Evolutionary conservation across 441 rosid genomes (phyloP), one percentile per base, ranked within the genome.

Genomic region (Populus hybrid): DNA sequence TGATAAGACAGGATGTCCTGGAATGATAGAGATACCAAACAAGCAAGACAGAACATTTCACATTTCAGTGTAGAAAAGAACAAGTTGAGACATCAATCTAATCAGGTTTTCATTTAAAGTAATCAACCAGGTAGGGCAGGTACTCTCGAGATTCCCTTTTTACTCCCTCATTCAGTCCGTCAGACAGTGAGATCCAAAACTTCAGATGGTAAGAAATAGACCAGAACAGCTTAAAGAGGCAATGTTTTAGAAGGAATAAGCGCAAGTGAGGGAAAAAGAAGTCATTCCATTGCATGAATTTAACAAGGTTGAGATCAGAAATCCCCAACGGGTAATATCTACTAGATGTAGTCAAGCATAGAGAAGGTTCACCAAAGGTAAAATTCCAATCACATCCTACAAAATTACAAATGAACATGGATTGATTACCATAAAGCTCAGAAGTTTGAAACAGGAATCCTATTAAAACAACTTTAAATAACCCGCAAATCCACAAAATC

Each of bases 401-500:
- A 72, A 83, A 77, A 84, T 86, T 76, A 84, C 82, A 85, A 67
- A 81, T 71, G 76, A 75, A 78, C 80, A 82, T 69, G 42, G 57
- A 82, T 77, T 75, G 66, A 81, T 75, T 70, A 72, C 46, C 69
- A 69, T 35, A 40, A 77, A 81, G 23, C 80, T 79, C 73, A 69
- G 75, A 75, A 59, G 79, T 77, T 38, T 50, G 61, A 73, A 82
- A 79, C 81, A 76, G 73, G 72, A 80, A 81, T 77, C 84, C 83
- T 81, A 81, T 77, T 73, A 50, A 76, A 70, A 82, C 69, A 74
- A 77, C 80, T 73, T 82, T 42, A 78, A 72, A 73, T 61, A 18
- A 79, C 77, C 76, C 21, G 76, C 82, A 86, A 85, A 72, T 78
- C 81, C 86, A 81, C 87, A 82, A 83, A 88, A 83, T 85, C 88